Evolutionary conservation across 1,139 yeast species (phyloP), one percentile per base, ranked within the genome.

Genomic region (Scheffersomyces cryptocercus): DNA sequence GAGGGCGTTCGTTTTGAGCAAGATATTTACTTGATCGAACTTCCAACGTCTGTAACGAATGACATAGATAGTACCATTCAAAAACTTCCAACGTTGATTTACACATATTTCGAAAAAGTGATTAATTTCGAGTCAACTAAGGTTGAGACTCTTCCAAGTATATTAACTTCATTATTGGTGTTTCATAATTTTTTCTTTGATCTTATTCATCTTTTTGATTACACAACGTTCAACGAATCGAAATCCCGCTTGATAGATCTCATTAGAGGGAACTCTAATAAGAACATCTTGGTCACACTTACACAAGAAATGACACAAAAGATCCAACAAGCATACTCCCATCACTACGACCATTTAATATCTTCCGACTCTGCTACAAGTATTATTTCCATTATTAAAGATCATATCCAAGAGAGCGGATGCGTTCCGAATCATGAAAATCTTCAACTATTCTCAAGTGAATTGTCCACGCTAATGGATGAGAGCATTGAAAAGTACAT

Each of bases 381-480:
- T n/a, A 31, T 14, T 12, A 31, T 31, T 3, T 13, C 35, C 15
- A 31, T 10, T 14, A 31, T 31, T 3, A 10, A 14, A n/a, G 35
- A 31, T 14, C 11, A 31, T 14, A 5, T 31, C 2, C 35, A 15
- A 15, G n/a, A 13, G n/a, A 20, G 15, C 11, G n/a, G 47, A 20
- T 29, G 44, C 3, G 38, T 29, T 8, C 28, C 14, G 3, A 47
- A 42, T 16, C 40, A 44, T 9, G 16, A 14, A 4, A 37, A 34
- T 11, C 20, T 45, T 24, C 13, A 26, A 14, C 43, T 59, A 28
- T 66, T 61, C 47, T 55, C 64, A 1, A 41, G 39, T 14, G 60
- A 59, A 3, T 42, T 63, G n/a, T 53, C 60, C 5, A 55, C 51
- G 10, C 44, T 58, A 29, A 64, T 67, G 52, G 71, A 67, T 37